phyloP scores from a whole-genome alignment of 1,139 yeast genomes.

The Petasospora fabianii region DNA sequence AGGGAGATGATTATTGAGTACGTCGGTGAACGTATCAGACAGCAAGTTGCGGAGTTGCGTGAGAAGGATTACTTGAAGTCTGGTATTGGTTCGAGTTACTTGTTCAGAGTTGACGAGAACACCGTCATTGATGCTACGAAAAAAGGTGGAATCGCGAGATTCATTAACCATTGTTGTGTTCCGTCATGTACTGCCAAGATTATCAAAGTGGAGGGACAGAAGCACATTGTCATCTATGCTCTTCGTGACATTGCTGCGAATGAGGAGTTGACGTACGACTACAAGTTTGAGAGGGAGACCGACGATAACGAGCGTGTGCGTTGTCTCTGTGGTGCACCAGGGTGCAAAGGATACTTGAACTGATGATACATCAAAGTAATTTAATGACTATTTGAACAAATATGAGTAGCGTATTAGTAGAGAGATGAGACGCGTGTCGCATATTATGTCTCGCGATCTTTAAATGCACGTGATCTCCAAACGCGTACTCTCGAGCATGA shows the following conservation, averaged over 20 bases:
- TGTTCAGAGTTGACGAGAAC: slow-evolving; percentile 89
- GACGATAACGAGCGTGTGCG: slow-evolving; percentile 88
- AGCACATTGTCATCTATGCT: slow-evolving; percentile 93
- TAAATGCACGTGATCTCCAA: too few species aligned
- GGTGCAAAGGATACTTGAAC: slow-evolving; percentile 89
- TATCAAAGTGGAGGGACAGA: slow-evolving; percentile 90
- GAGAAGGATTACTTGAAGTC: slow-evolving; percentile 83
- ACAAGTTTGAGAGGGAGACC: slow-evolving; percentile 88
- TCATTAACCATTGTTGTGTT: slow-evolving; percentile 94
- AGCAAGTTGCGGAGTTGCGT: slow-evolving; percentile 90
- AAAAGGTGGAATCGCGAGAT: slow-evolving; percentile 93
- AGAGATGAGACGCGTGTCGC: too few species aligned
- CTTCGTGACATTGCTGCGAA: slow-evolving; percentile 81
- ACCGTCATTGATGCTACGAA: slow-evolving; percentile 97
- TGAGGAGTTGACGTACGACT: slow-evolving; percentile 93
- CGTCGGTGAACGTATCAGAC: slow-evolving; percentile 95
- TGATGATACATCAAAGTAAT: too few species aligned
- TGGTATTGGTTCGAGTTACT: slow-evolving; percentile 93
- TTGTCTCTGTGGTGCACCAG: slow-evolving; percentile 92
- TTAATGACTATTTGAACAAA: too few species aligned
- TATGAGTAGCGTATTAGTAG: too few species aligned
- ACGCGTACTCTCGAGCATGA: too few species aligned
- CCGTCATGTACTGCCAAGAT: slow-evolving; percentile 98
- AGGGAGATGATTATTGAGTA: slow-evolving; percentile 97
- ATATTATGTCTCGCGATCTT: too few species aligned